Evolutionary conservation across 768 basidiomycete genomes (phyloP).

Genomic region (Lentinula sp.): DNA sequence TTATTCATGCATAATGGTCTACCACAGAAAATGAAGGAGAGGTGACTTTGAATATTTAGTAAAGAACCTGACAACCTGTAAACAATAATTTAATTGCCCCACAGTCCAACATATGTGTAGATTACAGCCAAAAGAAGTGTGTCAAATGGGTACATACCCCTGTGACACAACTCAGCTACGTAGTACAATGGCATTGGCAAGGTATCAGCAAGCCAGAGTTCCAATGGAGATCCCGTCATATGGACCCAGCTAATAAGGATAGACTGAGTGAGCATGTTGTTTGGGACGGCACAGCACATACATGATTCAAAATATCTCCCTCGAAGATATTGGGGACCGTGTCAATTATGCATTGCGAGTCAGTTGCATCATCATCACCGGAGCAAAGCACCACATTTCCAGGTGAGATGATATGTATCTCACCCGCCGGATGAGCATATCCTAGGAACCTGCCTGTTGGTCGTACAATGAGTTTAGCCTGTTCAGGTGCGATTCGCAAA

Average conservation of each 20-base stretch:
- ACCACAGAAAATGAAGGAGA: no score
- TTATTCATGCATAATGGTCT: no score
- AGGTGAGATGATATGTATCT: slow-evolving; percentile 44
- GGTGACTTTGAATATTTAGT: no score
- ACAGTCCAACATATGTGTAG: no score
- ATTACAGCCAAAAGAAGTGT: no score
- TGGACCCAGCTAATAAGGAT: slow-evolving; percentile 33
- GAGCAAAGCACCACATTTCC: slow-evolving; percentile 30
- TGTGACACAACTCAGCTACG: no score
- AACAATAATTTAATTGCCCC: no score
- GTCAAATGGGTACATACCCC: no score
- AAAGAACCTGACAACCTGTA: no score
- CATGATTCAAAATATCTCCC: slow-evolving; percentile 48
- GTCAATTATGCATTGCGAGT: slow-evolving; percentile 45
- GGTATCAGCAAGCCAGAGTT: slow-evolving; percentile 24
- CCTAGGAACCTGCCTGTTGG: slow-evolving; percentile 48
- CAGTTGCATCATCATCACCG: slow-evolving; percentile 49
- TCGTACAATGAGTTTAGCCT: slow-evolving; percentile 39
- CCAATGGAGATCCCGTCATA: slow-evolving; percentile 52
- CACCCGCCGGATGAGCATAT: slow-evolving; percentile 46
- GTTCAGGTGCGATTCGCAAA: slow-evolving; percentile 21
- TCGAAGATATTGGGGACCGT: slow-evolving; percentile 49
- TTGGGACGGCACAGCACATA: slow-evolving; percentile 12
- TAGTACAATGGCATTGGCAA: no score
- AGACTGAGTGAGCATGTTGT: neutral